Conservation (phyloP, 352 stramenopile species). For the Nothophytophthora sp. region DNA sequence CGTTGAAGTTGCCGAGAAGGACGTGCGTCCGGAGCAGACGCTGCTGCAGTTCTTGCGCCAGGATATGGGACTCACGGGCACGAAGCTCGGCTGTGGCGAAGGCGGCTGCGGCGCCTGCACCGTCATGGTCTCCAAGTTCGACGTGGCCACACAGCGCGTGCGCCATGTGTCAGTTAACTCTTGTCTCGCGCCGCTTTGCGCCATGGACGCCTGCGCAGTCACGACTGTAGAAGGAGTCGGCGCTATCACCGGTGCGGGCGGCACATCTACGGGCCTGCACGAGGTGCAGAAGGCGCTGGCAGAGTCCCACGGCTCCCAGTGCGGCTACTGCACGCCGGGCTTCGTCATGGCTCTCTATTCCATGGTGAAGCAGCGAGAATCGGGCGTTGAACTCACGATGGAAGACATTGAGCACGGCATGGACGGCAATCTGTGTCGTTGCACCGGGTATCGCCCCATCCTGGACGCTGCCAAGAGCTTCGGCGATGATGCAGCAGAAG, state of each 20-base stretch:
- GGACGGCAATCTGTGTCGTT: slow-evolving; percentile 97
- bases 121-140: slow-evolving; percentile 90
- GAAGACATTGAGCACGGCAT: slow-evolving; percentile 93
- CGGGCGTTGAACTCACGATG: slow-evolving; percentile 68
- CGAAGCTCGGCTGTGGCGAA: slow-evolving; percentile 93
- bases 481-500: slow-evolving; percentile 54
- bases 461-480: slow-evolving; percentile 89
- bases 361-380: slow-evolving; percentile 80
- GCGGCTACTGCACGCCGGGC: slow-evolving; percentile 92
- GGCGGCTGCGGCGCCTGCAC: slow-evolving; percentile 97
- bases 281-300: slow-evolving; percentile 89
- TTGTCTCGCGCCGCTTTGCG: slow-evolving; percentile 82
- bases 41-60: slow-evolving; percentile 85
- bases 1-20: slow-evolving; percentile 42
- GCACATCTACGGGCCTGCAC: slow-evolving; percentile 56
- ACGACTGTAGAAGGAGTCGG: slow-evolving; percentile 88
- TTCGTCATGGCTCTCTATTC: slow-evolving; percentile 88
- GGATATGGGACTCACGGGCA: slow-evolving; percentile 71
- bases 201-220: slow-evolving; percentile 82
- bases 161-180: slow-evolving; percentile 85
- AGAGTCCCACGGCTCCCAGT: slow-evolving; percentile 94
- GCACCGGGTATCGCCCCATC: slow-evolving; percentile 89
- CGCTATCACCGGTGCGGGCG: slow-evolving; percentile 22
- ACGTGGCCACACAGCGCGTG: slow-evolving; percentile 42
- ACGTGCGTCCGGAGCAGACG: slow-evolving; percentile 73